Evolutionary conservation across 148 eudicot genomes (phyloP).

Genomic region (Spergularia marina): DNA sequence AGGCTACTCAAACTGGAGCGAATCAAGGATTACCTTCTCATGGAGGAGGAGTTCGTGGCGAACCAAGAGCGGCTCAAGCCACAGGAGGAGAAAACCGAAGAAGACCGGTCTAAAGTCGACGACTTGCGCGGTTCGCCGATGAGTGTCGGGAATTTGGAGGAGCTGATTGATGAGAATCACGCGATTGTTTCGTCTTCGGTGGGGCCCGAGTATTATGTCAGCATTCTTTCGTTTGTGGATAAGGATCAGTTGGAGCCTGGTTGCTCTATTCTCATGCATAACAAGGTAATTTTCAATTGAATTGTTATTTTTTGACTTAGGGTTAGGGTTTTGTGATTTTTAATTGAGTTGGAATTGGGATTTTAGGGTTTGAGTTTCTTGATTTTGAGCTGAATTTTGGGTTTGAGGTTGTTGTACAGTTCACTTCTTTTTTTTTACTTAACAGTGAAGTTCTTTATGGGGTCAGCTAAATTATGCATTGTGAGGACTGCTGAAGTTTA

Average conservation of each 20-base stretch:
- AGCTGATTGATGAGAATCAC: slow-evolving; percentile 96
- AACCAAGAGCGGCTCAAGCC: slow-evolving; percentile 92
- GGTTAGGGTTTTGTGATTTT: slow-evolving; percentile 4
- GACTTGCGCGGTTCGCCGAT: slow-evolving; percentile 90
- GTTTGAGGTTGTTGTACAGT: too few relatives aligned
- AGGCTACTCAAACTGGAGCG: slow-evolving; percentile 76
- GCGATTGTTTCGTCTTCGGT: slow-evolving; percentile 89
- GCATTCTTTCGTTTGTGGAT: slow-evolving; percentile 80
- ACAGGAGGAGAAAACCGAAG: slow-evolving; percentile 93
- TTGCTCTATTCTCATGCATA: slow-evolving; percentile 90
- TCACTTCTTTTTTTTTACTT: too few relatives aligned
- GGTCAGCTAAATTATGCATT: too few relatives aligned
- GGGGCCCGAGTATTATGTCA: slow-evolving; percentile 95
- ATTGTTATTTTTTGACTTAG: not conserved
- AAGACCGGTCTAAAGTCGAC: slow-evolving; percentile 85
- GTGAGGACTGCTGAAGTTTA: not conserved
- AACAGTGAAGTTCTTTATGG: too few relatives aligned
- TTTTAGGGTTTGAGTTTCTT: slow-evolving; percentile 16
- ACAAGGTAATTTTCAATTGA: slow-evolving; percentile 55
- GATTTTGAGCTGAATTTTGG: not conserved
- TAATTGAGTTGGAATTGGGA: not conserved
- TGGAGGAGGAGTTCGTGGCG: slow-evolving; percentile 96
- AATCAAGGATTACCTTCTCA: slow-evolving; percentile 73
- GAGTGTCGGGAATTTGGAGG: slow-evolving; percentile 95
- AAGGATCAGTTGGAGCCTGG: slow-evolving; percentile 99